Conservation (phyloP, 345 rosid species). For the Stellera chamaejasme region DNA sequence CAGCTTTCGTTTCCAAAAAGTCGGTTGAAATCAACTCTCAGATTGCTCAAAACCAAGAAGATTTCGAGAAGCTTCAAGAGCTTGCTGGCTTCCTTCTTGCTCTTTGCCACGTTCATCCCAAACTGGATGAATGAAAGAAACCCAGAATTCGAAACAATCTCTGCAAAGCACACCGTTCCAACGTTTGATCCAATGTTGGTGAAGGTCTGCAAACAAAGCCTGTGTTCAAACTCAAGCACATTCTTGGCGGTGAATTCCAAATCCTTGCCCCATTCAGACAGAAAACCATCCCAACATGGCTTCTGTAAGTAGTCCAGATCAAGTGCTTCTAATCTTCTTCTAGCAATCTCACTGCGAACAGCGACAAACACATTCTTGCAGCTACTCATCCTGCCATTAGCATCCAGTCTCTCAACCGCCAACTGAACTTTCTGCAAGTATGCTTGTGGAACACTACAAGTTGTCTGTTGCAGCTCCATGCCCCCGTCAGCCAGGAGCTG, state of each 20-base stretch:
- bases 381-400: constrained; percentile 23
- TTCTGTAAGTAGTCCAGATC: constrained; percentile 39
- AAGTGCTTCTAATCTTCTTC: constrained; percentile 28
- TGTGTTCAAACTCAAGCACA: constrained; percentile 37
- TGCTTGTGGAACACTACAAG: constrained; percentile 15
- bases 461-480: constrained; percentile 7
- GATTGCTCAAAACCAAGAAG: constrained; percentile 44
- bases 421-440: constrained; percentile 35
- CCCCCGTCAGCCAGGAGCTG: constrained; percentile 31
- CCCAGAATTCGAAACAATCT: constrained; percentile 45
- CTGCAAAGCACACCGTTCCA: constrained; percentile 35
- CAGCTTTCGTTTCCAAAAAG: constrained; percentile 53
- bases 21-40: constrained; percentile 54
- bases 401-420: constrained; percentile 32
- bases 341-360: constrained; percentile 29
- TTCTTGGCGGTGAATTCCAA: constrained; percentile 43
- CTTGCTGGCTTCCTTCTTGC: constrained; percentile 56
- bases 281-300: constrained; percentile 33
- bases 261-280: constrained; percentile 49
- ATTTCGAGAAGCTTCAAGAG: constrained; percentile 58
- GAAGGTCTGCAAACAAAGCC: constrained; percentile 43
- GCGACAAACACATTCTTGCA: constrained; percentile 30
- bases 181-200: constrained; percentile 22
- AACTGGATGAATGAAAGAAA: constrained; percentile 39
- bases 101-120: constrained; percentile 43